phyloP scores from a whole-genome alignment of 345 rosid genomes.

The Erysimum cheiranthoides region DNA sequence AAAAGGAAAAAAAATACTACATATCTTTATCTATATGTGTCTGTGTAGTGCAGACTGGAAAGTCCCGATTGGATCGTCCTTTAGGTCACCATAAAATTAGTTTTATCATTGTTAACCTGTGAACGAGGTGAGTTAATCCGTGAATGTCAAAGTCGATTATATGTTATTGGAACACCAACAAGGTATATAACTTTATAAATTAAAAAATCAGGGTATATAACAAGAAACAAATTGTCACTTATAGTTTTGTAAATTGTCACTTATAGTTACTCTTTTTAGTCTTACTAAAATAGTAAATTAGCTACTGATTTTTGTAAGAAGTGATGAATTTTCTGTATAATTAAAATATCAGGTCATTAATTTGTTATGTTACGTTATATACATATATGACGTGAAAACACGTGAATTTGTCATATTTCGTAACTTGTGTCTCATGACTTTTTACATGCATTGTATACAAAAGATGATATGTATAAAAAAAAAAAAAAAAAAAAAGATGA shows the following conservation, averaged over 20 bases:
- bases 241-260: too few relatives aligned
- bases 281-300: too few relatives aligned
- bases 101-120: background rate
- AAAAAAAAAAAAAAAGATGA: too few relatives aligned
- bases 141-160: background rate
- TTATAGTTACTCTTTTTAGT: too few relatives aligned
- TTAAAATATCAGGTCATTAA: background rate
- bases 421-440: slow-evolving; percentile 31
- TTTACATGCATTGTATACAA: slow-evolving; percentile 16
- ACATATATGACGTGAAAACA: background rate
- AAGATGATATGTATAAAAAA: too few relatives aligned
- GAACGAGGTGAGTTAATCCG: background rate
- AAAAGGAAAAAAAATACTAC: too few relatives aligned
- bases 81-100: background rate
- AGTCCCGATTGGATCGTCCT: slow-evolving; percentile 15
- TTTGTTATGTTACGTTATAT: too few relatives aligned
- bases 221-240: background rate
- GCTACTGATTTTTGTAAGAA: too few relatives aligned
- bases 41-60: slow-evolving; percentile 16
- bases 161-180: background rate
- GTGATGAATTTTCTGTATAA: background rate
- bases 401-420: slow-evolving; percentile 30
- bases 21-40: slow-evolving; percentile 16
- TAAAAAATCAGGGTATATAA: too few relatives aligned
- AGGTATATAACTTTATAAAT: too few relatives aligned